Evolutionary conservation across 2,329 filamentous ascomycete genomes (phyloP), one percentile per base, ranked within the genome.

Genomic region (Trichophaea hybrida): DNA sequence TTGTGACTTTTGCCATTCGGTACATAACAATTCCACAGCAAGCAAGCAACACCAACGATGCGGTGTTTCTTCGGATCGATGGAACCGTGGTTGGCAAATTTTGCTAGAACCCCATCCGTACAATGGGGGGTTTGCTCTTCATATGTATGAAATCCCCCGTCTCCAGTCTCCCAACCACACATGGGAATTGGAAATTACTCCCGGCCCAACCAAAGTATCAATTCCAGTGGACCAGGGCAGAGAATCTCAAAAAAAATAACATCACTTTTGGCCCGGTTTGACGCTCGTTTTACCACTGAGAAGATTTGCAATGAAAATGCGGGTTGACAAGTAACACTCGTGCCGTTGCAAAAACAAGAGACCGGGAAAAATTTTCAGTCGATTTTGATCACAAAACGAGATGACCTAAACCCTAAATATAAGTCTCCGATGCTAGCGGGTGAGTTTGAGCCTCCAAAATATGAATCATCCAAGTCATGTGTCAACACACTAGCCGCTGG

Each of bases 321-420:
- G 3, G 60, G 61, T 51, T 61, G 61, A 64, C 62, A 62, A 64
- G 62, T 64, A 64, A 64, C 62, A 64, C 62, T 60, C 62, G 62
- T 46, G 62, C 62, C 54, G 60, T 62, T 46, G 37, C 32, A 56
- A 46, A 44, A 13, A 10, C 38, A 34, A 43, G 34, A 52, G 5
- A 52, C 15, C 13, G 31, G 44, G 6, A 4, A 43, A 43, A 43
- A 43, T 24, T 24, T 24, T 24, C 1, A 1, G 24, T 3, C 24
- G 24, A 24, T 24, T 24, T 24, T 24, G 24, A 24, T 24, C 24
- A 24, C 24, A 2, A 24, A 24, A 24, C 3, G 24, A 3, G 24
- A 24, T 24, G 24, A 24, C 24, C 24, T 24, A 24, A 24, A 24
- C 24, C 24, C 24, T 24, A 24, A 24, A 24, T 3, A 24, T 24